Conservation (phyloP, 2,329 filamentous ascomycete genomes). For the Aspergillus sp. region DNA sequence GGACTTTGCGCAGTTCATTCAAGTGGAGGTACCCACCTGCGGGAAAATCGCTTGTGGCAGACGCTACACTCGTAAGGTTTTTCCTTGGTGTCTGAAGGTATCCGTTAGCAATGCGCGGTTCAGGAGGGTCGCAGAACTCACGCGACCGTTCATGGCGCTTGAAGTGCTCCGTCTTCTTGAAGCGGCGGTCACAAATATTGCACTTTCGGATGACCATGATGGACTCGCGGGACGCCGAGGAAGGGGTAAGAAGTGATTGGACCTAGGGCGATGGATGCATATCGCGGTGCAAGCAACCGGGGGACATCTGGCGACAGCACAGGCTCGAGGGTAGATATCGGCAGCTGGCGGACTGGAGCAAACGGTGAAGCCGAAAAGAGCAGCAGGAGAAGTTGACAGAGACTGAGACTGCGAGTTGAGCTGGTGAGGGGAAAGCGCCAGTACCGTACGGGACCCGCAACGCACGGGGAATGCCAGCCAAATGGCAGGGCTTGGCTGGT, state of each 20-base stretch:
- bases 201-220: slow-evolving; percentile 46
- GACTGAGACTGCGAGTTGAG: not conserved
- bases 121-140: slow-evolving; percentile 33
- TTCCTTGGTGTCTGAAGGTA: slow-evolving; percentile 51
- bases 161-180: slow-evolving; percentile 57
- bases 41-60: slow-evolving; percentile 55
- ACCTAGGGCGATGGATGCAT: slow-evolving; percentile 1
- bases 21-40: slow-evolving; percentile 43
- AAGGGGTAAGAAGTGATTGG: not conserved
- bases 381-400: not conserved
- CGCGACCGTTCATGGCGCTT: slow-evolving; percentile 57
- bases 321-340: not conserved
- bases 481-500: not conserved
- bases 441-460: not conserved
- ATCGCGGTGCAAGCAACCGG: not conserved
- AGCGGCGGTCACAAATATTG: slow-evolving; percentile 53
- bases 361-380: not conserved
- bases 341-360: not conserved
- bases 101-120: not conserved
- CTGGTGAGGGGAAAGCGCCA: slow-evolving; percentile 3
- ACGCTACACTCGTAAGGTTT: slow-evolving; percentile 55
- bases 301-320: not conserved
- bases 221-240: slow-evolving; percentile 13
- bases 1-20: not conserved
- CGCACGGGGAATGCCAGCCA: not conserved